Evolutionary conservation across 2,329 filamentous ascomycete species (phyloP), one percentile per base, ranked within the genome.

Genomic region (Fusarium metavorans): DNA sequence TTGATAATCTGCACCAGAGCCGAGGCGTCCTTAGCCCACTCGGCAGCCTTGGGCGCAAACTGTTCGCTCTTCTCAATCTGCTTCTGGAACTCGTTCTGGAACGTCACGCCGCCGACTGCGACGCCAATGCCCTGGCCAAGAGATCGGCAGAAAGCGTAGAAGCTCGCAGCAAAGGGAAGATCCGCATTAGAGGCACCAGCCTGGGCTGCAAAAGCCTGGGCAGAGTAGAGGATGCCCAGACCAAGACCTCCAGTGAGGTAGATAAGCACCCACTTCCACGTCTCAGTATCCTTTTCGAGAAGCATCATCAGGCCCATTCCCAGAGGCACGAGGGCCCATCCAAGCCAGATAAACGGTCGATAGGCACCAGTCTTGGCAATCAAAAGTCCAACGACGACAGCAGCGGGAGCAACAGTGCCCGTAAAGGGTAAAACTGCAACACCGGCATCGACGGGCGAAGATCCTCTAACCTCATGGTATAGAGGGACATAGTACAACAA

Each of bases 51-150:
- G 18, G 59, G 57, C 2, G 86, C 87, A 60, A 91, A 85, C 25
- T 82, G 80, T 0, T 88, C 83, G 54, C 87, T 87, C 2, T 80
- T 83, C 16, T 84, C 73, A 52, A 93, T 80, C 70, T 89, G 87
- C 52, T 81, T 82, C 64, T 83, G 84, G 82, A 92, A 88, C 66
- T 87, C 85, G 73, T 93, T 94, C 81, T 94, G 91, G 82, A 94
- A 94, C 63, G 93, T 87, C 35, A 92, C 90, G 5, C 92, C 92
- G 2, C 90, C 90, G 61, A 93, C 85, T 2, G 92, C 91, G 4
- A 94, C 89, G 27, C 92, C 92, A 11, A 93, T 82, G 0, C 89
- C 86, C 78, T 93, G 91, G 0, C 92, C 92, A 27, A 93, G 87
- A 2, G 88, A 87, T n/a, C 76, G 71, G 43, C 69, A 77, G 84